These are phyloP conservation scores for Venustampulla echinocandica DNA, from an alignment of 495 filamentous ascomycete genomes.

Conservation along the genomic window DNA sequence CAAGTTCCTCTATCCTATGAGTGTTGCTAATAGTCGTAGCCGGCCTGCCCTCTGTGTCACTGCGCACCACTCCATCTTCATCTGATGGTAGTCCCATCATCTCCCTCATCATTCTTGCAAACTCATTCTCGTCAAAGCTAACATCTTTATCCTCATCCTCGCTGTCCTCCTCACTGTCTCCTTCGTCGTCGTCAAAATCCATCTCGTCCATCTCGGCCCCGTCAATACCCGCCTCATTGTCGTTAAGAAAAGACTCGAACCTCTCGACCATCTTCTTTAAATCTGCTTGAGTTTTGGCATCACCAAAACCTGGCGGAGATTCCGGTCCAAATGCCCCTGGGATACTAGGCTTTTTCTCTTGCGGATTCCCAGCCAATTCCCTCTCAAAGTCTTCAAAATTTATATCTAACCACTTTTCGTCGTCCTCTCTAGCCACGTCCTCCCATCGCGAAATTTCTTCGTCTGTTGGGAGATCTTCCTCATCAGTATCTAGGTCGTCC, in stretches of 20 bases:
- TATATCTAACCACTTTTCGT: constrained; percentile 91
- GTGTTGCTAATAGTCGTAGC: constrained; percentile 5
- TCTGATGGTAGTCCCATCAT: constrained; percentile 77
- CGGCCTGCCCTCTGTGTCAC: constrained; percentile 12
- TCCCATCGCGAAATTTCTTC: constrained; percentile 64
- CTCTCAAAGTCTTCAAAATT: constrained; percentile 80
- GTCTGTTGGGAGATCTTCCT: constrained; percentile 56
- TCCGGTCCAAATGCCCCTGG: constrained; percentile 14
- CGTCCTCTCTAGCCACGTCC: constrained; percentile 52
- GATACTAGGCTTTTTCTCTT: constrained; percentile 20
- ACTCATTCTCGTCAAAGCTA: constrained; percentile 77
- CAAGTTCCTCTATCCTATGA: constrained; percentile 36
- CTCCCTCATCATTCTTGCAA: constrained; percentile 80
- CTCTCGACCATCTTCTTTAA: constrained; percentile 80
- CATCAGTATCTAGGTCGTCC: constrained; percentile 47
- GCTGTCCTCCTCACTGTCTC: constrained; percentile 34
- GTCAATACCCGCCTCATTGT: constrained; percentile 69
- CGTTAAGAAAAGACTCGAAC: constrained; percentile 89
- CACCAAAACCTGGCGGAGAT: constrained; percentile 52
- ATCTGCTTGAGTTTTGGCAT: constrained; percentile 70
- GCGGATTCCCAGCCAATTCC: constrained; percentile 54
- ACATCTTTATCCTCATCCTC: constrained; percentile 66
- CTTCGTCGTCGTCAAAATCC: constrained; percentile 50
- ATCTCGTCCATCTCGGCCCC: constrained; percentile 73
- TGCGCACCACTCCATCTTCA: constrained; percentile 26